These are phyloP conservation scores for Oryza meridionalis DNA, from an alignment of 176 grass and related monocot species.

Conservation along the genomic window DNA sequence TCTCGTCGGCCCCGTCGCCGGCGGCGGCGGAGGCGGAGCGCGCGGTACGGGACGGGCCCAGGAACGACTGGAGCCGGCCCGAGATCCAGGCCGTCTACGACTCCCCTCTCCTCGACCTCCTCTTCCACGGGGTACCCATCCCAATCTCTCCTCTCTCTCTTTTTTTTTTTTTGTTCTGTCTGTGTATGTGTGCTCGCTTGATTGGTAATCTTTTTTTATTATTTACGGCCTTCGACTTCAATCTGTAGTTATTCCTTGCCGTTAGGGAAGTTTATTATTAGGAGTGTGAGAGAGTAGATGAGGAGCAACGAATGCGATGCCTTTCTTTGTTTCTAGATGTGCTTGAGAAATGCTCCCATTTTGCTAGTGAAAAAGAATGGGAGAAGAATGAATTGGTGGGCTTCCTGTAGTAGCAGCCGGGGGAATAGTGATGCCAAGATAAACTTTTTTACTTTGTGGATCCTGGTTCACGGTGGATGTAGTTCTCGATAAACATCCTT, in stretches of 20 bases:
- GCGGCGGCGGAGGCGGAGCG: slow-evolving; percentile 69
- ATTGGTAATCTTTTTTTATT: neutral
- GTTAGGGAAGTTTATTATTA: neutral
- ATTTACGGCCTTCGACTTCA: neutral
- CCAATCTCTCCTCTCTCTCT: neutral
- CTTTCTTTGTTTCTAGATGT: neutral
- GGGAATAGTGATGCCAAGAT: neutral
- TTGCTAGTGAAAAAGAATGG: neutral
- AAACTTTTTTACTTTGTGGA: slow-evolving; percentile 12
- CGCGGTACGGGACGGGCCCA: slow-evolving; percentile 66
- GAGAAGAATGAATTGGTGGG: neutral
- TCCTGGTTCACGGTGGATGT: slow-evolving; percentile 9
- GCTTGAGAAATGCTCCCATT: neutral
- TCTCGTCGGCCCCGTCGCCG: slow-evolving; percentile 54
- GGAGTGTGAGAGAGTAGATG: neutral
- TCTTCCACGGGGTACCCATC: slow-evolving; percentile 77
- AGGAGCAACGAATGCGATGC: neutral
- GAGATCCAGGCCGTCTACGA: slow-evolving; percentile 93
- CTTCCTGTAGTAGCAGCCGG: neutral
- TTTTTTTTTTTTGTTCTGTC: too few relatives aligned
- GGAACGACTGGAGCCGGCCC: slow-evolving; percentile 79
- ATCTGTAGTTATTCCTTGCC: neutral
- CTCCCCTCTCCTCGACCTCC: slow-evolving; percentile 89
- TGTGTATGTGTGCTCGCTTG: neutral
- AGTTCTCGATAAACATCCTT: neutral